Percentiles rank a stretch among this genome's conserved stretches.
Evolutionary conservation across 495 filamentous ascomycete species (phyloP).

Genomic region (Haplographium delicatum): DNA sequence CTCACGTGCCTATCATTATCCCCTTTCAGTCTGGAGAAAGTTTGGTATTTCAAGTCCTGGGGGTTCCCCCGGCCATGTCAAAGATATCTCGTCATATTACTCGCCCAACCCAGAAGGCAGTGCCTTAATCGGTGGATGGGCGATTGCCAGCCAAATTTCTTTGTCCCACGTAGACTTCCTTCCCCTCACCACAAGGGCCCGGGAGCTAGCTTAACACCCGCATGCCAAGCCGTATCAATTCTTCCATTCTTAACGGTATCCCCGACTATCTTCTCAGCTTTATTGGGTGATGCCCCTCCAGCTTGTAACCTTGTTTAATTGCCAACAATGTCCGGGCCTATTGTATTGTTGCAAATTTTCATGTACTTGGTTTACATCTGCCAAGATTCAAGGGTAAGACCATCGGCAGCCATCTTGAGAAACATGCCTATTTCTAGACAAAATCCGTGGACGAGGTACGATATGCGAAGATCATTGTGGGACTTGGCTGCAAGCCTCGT

Average conservation of each 20-base stretch:
- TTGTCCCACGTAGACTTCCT: background rate
- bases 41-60: background rate
- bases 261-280: background rate
- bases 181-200: constrained; percentile 1
- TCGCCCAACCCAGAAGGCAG: background rate
- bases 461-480: background rate
- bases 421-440: constrained; percentile 9
- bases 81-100: background rate
- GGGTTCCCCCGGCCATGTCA: background rate
- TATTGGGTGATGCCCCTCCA: no score
- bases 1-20: constrained; percentile 5
- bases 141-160: no score
- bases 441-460: background rate
- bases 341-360: background rate
- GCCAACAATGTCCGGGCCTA: no score
- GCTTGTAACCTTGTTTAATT: no score
- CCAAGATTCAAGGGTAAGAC: background rate
- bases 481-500: constrained; percentile 1
- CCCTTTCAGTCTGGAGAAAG: background rate
- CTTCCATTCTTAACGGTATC: background rate
- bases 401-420: background rate
- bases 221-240: background rate
- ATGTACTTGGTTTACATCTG: background rate
- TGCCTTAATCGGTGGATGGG: constrained; percentile 7
- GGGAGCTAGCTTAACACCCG: constrained; percentile 5